A percentile compares a stretch with the other conserved stretches of the same genome.
Conservation (phyloP, 495 filamentous ascomycete genomes). For the Annulohypoxylon moriforme region DNA sequence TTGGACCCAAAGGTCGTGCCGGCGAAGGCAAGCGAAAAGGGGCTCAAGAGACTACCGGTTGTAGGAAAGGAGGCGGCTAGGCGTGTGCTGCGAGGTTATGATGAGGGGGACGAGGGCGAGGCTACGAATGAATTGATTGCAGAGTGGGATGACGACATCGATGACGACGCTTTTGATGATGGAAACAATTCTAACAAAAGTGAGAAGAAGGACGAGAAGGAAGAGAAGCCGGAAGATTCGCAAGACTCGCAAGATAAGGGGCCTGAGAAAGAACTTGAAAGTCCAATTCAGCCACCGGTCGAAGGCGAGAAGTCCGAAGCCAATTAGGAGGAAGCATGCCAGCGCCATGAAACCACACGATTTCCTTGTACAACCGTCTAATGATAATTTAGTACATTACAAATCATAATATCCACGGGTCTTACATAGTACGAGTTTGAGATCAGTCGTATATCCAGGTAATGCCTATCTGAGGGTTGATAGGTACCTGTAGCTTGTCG, state of each 20-base stretch:
- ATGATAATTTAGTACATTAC: not conserved
- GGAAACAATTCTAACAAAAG: not conserved
- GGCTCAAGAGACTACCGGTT: conserved; percentile 66
- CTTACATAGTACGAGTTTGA: not conserved
- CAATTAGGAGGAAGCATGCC: not conserved
- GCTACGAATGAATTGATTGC: conserved; percentile 72
- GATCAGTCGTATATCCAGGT: not conserved
- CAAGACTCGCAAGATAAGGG: conserved; percentile 3
- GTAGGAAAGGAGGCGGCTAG: conserved; percentile 73
- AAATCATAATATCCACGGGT: not conserved
- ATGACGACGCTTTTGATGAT: conserved; percentile 28
- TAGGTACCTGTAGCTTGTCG: not conserved
- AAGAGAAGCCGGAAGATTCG: not conserved
- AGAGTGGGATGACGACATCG: conserved; percentile 54
- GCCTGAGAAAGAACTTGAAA: conserved; percentile 3
- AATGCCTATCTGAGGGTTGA: too few relatives aligned
- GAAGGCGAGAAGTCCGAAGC: conserved; percentile 14
- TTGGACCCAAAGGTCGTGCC: conserved; percentile 66
- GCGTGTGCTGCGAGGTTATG: conserved; percentile 62
- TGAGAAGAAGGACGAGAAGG: conserved; percentile 6
- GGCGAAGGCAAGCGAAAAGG: conserved; percentile 60
- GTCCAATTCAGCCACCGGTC: conserved; percentile 5
- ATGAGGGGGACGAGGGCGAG: conserved; percentile 64
- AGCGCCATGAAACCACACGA: not conserved
- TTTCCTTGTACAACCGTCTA: not conserved